Conservation (phyloP, 2,329 filamentous ascomycete species). For the Aotearoamyces nothofagi region DNA sequence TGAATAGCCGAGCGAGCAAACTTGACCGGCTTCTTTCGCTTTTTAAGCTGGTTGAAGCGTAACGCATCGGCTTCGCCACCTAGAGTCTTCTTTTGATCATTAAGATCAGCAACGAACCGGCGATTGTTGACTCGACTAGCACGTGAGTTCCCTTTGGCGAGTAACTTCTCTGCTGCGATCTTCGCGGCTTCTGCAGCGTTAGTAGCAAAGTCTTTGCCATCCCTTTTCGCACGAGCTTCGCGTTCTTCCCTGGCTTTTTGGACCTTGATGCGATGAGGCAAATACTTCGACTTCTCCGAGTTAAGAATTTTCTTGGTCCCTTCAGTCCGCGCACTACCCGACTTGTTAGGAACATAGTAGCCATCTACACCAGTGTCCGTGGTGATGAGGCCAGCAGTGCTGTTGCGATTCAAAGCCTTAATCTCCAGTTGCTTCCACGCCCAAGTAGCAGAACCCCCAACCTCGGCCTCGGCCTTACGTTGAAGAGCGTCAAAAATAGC, state of each 20-base stretch:
- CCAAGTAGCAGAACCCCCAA: slow-evolving; percentile 47
- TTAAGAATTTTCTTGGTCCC: slow-evolving; percentile 92
- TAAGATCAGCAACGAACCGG: slow-evolving; percentile 84
- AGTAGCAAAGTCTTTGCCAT: slow-evolving; percentile 47
- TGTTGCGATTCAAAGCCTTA: slow-evolving; percentile 49
- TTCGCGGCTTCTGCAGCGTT: slow-evolving; percentile 57
- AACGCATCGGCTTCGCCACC: slow-evolving; percentile 79
- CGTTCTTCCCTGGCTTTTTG: slow-evolving; percentile 82
- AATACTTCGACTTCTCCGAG: slow-evolving; percentile 93
- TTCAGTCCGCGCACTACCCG: slow-evolving; percentile 81
- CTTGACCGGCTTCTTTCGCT: slow-evolving; percentile 97
- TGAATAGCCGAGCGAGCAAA: slow-evolving; percentile 97
- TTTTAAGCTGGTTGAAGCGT: slow-evolving; percentile 97
- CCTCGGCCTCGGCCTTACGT: slow-evolving; percentile 24
- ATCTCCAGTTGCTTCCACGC: slow-evolving; percentile 59
- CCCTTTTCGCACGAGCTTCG: slow-evolving; percentile 59
- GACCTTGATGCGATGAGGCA: slow-evolving; percentile 94
- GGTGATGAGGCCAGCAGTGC: slow-evolving; percentile 28
- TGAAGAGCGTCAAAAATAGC: slow-evolving; percentile 37
- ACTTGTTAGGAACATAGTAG: slow-evolving; percentile 72
- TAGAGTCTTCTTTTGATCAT: slow-evolving; percentile 80
- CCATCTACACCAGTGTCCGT: slow-evolving; percentile 35
- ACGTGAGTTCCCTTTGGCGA: slow-evolving; percentile 78
- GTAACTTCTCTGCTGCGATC: slow-evolving; percentile 62
- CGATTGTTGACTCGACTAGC: slow-evolving; percentile 93